Percentiles rank a stretch among this genome's conserved stretches.
Evolutionary conservation across 805 yeast genomes (phyloP).

Genomic region (Candida ipomoeae): DNA sequence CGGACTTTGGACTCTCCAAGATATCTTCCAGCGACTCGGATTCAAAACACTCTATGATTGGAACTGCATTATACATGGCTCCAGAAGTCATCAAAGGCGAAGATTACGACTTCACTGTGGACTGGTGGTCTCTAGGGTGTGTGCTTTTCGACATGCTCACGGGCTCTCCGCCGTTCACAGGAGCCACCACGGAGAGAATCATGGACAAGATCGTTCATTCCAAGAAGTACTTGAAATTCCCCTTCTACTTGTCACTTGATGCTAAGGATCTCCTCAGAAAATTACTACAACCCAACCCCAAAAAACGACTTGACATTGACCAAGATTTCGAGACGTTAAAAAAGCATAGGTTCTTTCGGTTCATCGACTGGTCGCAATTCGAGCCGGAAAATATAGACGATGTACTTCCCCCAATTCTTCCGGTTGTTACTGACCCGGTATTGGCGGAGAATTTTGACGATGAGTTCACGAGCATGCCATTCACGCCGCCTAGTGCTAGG

Average conservation of each 20-base stretch:
- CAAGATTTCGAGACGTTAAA: conserved; percentile 50
- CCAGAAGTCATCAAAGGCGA: conserved; percentile 82
- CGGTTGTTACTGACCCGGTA: conserved; percentile 74
- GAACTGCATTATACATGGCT: conserved; percentile 85
- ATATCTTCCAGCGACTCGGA: conserved; percentile 35
- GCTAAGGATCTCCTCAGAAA: conserved; percentile 72
- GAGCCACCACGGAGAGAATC: conserved; percentile 70
- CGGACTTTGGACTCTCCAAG: conserved; percentile 43
- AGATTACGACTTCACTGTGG: conserved; percentile 74
- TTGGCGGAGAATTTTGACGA: conserved; percentile 81
- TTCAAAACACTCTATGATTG: conserved; percentile 52
- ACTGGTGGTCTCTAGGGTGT: conserved; percentile 93
- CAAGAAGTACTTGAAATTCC: conserved; percentile 57
- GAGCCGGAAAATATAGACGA: conserved; percentile 41
- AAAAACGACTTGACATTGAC: conserved; percentile 53
- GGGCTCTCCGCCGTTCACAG: conserved; percentile 87
- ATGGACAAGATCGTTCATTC: conserved; percentile 66
- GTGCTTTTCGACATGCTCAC: conserved; percentile 74
- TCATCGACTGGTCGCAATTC: conserved; percentile 63
- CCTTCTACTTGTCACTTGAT: conserved; percentile 72
- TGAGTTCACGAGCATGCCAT: conserved; percentile 70
- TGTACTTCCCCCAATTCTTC: conserved; percentile 72
- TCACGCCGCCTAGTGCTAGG: conserved; percentile 24
- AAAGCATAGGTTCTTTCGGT: conserved; percentile 71
- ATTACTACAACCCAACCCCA: conserved; percentile 64